phyloP scores from a whole-genome alignment of 768 basidiomycete species.

The Obba rivulosa region DNA sequence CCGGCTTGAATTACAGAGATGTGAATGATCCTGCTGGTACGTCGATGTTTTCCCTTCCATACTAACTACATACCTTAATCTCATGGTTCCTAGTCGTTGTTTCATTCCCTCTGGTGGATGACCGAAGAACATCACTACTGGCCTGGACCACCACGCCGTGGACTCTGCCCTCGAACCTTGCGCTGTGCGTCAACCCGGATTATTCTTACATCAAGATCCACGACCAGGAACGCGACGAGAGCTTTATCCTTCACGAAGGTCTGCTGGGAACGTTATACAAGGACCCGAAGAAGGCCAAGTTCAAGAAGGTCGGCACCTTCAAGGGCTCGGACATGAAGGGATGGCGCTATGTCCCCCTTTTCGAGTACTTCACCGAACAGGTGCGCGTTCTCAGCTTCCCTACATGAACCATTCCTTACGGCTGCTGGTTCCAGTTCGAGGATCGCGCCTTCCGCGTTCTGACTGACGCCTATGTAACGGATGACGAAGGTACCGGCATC shows the following conservation, averaged over 20 bases:
- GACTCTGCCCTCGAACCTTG: constrained; percentile 95
- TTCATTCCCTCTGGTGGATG: constrained; percentile 89
- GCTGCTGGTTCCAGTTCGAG: constrained; percentile 56
- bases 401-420: not conserved
- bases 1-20: constrained; percentile 86
- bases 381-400: constrained; percentile 34
- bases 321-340: constrained; percentile 92
- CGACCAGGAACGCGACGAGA: constrained; percentile 78
- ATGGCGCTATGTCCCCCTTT: constrained; percentile 92
- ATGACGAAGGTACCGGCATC: constrained; percentile 91
- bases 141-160: constrained; percentile 99
- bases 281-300: constrained; percentile 95
- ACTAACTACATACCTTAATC: not conserved
- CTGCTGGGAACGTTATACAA: constrained; percentile 89
- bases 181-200: constrained; percentile 93
- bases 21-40: constrained; percentile 88
- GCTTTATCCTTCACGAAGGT: constrained; percentile 89
- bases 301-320: constrained; percentile 84
- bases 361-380: constrained; percentile 95
- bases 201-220: constrained; percentile 96
- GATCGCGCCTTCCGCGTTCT: constrained; percentile 89
- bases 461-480: constrained; percentile 89
- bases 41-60: constrained; percentile 16
- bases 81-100: constrained; percentile 90
- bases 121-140: constrained; percentile 81